A percentile compares a stretch with the other conserved stretches of the same genome.
Evolutionary conservation across 2,329 filamentous ascomycete species (phyloP).

Genomic region (Diaporthe nobilis): DNA sequence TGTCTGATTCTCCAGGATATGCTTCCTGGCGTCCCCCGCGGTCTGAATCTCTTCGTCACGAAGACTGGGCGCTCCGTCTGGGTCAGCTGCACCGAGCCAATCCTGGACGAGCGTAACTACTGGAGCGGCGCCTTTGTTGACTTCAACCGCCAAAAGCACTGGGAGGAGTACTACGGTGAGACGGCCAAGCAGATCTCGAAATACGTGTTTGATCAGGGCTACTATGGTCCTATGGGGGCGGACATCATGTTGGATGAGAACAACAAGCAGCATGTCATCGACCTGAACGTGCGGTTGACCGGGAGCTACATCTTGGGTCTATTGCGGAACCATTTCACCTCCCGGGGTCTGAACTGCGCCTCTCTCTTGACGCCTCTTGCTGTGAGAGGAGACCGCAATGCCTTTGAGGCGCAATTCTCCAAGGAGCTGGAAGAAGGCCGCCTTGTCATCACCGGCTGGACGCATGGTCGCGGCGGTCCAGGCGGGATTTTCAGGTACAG

Average conservation of each 20-base stretch:
- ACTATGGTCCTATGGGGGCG: slow-evolving; percentile 24
- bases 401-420: slow-evolving; percentile 20
- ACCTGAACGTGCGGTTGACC: slow-evolving; percentile 19
- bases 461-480: slow-evolving; percentile 15
- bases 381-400: slow-evolving; percentile 18
- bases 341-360: neutral
- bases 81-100: slow-evolving; percentile 28
- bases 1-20: slow-evolving; percentile 25
- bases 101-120: slow-evolving; percentile 19
- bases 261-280: slow-evolving; percentile 25
- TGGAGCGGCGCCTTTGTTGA: slow-evolving; percentile 27
- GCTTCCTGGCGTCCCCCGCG: slow-evolving; percentile 9
- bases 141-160: slow-evolving; percentile 18
- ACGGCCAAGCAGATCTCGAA: slow-evolving; percentile 3
- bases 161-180: slow-evolving; percentile 19
- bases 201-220: slow-evolving; percentile 30
- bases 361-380: slow-evolving; percentile 5
- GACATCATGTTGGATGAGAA: slow-evolving; percentile 31
- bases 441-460: slow-evolving; percentile 23
- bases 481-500: slow-evolving; percentile 18
- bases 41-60: slow-evolving; percentile 22
- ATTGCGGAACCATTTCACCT: slow-evolving; percentile 25
- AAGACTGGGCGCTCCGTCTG: slow-evolving; percentile 5
- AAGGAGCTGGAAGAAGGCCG: slow-evolving; percentile 18
- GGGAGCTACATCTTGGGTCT: slow-evolving; percentile 20